Conservation (phyloP, 2,329 filamentous ascomycete genomes). For the Aureobasidium sp. region DNA sequence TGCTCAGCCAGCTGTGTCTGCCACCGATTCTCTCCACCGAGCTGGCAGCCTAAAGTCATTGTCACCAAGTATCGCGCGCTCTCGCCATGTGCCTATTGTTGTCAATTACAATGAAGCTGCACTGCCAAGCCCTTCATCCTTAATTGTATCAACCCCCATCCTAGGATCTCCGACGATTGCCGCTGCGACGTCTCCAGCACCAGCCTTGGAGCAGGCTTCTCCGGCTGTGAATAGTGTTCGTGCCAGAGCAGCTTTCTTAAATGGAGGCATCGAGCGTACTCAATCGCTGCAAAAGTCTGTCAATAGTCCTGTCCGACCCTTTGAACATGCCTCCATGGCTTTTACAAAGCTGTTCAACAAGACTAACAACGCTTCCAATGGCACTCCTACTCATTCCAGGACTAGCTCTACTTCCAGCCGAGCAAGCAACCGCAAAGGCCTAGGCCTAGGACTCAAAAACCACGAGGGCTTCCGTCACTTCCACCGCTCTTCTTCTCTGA, state of each 20-base stretch:
- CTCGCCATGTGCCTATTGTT: slow-evolving; percentile 18
- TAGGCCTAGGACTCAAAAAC: slow-evolving; percentile 1
- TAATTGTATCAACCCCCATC: neutral
- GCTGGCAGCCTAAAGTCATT: neutral
- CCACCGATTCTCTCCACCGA: neutral
- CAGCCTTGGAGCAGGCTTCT: neutral
- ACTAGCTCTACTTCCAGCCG: slow-evolving; percentile 8
- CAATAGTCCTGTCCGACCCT: slow-evolving; percentile 29
- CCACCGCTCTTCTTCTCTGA: slow-evolving; percentile 2
- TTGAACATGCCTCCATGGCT: slow-evolving; percentile 32
- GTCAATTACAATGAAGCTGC: slow-evolving; percentile 9
- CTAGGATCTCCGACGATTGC: neutral
- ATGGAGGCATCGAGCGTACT: slow-evolving; percentile 15
- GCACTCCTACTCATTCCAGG: slow-evolving; percentile 17
- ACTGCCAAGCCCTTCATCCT: neutral
- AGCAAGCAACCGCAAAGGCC: neutral
- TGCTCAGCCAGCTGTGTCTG: neutral
- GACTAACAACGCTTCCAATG: slow-evolving; percentile 20
- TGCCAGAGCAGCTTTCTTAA: slow-evolving; percentile 16
- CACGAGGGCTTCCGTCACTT: slow-evolving; percentile 12
- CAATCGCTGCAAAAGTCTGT: slow-evolving; percentile 24
- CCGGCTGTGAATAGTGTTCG: slow-evolving; percentile 7
- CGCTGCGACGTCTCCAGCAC: neutral
- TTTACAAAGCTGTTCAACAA: slow-evolving; percentile 31
- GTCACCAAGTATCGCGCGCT: neutral